Conservation (phyloP, 495 filamentous ascomycete species). For the Penicillium psychrofluorescens region DNA sequence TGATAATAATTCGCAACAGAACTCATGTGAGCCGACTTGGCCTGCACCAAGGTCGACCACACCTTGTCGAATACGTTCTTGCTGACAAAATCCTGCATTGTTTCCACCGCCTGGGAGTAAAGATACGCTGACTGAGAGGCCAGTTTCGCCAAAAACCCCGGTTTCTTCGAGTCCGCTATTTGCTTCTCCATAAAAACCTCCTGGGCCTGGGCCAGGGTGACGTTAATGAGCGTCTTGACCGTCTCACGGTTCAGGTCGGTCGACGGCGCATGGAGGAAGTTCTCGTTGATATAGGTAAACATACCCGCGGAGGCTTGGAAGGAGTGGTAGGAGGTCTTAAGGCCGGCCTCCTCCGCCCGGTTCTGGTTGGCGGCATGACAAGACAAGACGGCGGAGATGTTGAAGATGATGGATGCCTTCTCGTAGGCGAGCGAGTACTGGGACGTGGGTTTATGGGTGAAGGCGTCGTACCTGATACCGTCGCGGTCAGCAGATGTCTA, state of each 20-base stretch:
- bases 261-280: slow-evolving; percentile 94
- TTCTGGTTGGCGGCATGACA: slow-evolving; percentile 94
- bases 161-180: slow-evolving; percentile 86
- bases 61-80: slow-evolving; percentile 92
- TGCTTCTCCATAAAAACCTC: slow-evolving; percentile 98
- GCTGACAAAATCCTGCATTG: slow-evolving; percentile 84
- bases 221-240: slow-evolving; percentile 84
- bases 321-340: slow-evolving; percentile 96
- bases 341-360: slow-evolving; percentile 80
- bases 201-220: slow-evolving; percentile 92
- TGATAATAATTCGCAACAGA: slow-evolving; percentile 93
- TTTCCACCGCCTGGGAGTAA: slow-evolving; percentile 80
- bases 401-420: slow-evolving; percentile 99
- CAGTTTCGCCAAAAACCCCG: slow-evolving; percentile 84
- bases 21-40: slow-evolving; percentile 77
- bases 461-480: slow-evolving; percentile 80
- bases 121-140: slow-evolving; percentile 84
- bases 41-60: slow-evolving; percentile 82
- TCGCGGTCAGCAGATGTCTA: neutral
- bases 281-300: slow-evolving; percentile 99
- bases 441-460: slow-evolving; percentile 90
- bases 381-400: slow-evolving; percentile 94
- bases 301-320: slow-evolving; percentile 97
- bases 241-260: slow-evolving; percentile 91
- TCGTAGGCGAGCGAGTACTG: slow-evolving; percentile 97